Evolutionary conservation across 192 early-diverging fungal genomes (phyloP).

Genomic region (Umbelopsis isabellina): DNA sequence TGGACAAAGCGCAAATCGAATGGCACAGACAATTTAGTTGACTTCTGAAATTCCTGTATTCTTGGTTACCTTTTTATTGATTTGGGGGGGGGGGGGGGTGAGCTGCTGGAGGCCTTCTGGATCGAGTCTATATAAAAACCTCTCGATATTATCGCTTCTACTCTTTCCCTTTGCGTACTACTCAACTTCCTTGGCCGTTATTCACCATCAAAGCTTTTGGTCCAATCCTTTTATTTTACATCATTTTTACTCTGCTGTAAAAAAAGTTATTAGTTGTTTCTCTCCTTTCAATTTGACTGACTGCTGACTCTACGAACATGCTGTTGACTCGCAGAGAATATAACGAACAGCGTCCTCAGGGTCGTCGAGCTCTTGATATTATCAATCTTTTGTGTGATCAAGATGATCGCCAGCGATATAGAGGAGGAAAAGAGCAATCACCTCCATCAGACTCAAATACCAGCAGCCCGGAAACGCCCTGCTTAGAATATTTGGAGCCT

Average conservation of each 20-base stretch:
- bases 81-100: constrained; percentile 4
- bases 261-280: no score
- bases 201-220: no score
- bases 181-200: no score
- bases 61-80: neutral
- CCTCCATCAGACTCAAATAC: neutral
- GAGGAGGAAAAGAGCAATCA: neutral
- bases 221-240: no score
- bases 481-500: neutral
- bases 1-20: constrained; percentile 15
- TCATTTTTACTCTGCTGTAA: no score
- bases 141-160: neutral
- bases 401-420: neutral
- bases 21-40: constrained; percentile 13
- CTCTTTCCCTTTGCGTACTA: no score
- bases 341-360: neutral
- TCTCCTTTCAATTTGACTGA: neutral
- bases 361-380: neutral
- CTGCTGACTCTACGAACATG: neutral
- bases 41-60: neutral
- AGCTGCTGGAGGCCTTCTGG: neutral
- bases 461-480: neutral
- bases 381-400: neutral
- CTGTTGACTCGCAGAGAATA: neutral
- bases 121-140: neutral